Conservation (phyloP, 2,329 filamentous ascomycete species). For the Paramyrothecium roridum region DNA sequence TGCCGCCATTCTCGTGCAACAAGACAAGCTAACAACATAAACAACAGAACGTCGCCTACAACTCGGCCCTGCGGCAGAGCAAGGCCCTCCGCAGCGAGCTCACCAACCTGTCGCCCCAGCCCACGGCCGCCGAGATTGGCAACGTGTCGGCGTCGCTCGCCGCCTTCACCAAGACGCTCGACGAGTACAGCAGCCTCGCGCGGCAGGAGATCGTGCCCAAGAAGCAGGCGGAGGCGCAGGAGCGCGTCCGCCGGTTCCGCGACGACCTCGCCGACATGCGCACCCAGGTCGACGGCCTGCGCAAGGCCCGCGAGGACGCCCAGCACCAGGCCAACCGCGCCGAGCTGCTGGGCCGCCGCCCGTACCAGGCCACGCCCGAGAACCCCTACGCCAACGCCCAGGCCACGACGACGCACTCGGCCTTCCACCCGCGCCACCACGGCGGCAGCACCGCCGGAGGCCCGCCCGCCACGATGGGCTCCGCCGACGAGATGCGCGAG, state of each 20-base stretch:
- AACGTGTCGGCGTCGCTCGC: conserved; percentile 77
- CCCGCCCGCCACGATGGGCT: conserved; percentile 33
- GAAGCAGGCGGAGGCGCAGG: conserved; percentile 87
- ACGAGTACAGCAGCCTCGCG: conserved; percentile 84
- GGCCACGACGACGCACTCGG: conserved; percentile 28
- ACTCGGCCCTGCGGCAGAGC: conserved; percentile 80
- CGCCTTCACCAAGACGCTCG: conserved; percentile 81
- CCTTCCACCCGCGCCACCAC: conserved; percentile 40
- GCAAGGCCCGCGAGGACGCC: conserved; percentile 72
- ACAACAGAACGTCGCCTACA: conserved; percentile 84
- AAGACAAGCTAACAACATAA: too few species aligned
- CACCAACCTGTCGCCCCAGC: conserved; percentile 62
- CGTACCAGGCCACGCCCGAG: conserved; percentile 78
- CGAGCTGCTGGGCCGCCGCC: conserved; percentile 82
- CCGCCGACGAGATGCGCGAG: conserved; percentile 68
- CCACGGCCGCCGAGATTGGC: conserved; percentile 55
- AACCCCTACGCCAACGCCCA: conserved; percentile 77
- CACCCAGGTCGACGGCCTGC: conserved; percentile 72
- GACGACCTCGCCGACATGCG: conserved; percentile 78
- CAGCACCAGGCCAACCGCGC: conserved; percentile 63
- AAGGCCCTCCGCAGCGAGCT: conserved; percentile 76
- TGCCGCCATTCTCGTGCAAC: too few species aligned
- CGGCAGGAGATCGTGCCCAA: conserved; percentile 85
- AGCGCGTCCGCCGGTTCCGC: conserved; percentile 83
- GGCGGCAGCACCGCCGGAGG: conserved; percentile 30